Evolutionary conservation across 2,329 filamentous ascomycete genomes (phyloP).

Genomic region (Pyricularia sp.): DNA sequence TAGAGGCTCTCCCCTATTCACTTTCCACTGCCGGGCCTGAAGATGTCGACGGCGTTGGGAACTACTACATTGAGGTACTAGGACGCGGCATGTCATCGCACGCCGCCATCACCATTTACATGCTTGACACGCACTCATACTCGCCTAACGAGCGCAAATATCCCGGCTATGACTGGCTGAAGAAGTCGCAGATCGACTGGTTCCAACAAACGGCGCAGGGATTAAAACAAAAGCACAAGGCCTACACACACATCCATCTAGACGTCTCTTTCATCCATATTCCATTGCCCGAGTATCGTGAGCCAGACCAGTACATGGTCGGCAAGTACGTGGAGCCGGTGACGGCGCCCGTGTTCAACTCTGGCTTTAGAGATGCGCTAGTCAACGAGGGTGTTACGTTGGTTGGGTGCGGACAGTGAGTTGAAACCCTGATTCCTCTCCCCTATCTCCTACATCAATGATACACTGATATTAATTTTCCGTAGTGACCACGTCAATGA

Average conservation of each 20-base stretch:
- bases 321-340: conserved; percentile 72
- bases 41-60: conserved; percentile 79
- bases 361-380: conserved; percentile 82
- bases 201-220: conserved; percentile 67
- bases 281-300: conserved; percentile 76
- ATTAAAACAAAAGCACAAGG: conserved; percentile 63
- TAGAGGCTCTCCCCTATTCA: conserved; percentile 79
- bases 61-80: conserved; percentile 86
- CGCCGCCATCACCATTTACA: conserved; percentile 85
- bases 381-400: conserved; percentile 75
- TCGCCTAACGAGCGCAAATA: conserved; percentile 79
- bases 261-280: conserved; percentile 97
- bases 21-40: conserved; percentile 73
- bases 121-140: conserved; percentile 87
- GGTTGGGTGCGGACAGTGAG: conserved; percentile 83
- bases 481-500: conserved; percentile 85
- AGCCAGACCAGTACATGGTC: conserved; percentile 42
- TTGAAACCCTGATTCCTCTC: conserved; percentile 11
- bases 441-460: neutral
- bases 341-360: conserved; percentile 81
- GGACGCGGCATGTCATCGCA: conserved; percentile 68
- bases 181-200: conserved; percentile 88
- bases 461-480: neutral
- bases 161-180: conserved; percentile 95
- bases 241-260: conserved; percentile 87